These are phyloP conservation scores for Naganishia vishniacii DNA, from an alignment of 768 basidiomycete genomes.

Conservation along the genomic window DNA sequence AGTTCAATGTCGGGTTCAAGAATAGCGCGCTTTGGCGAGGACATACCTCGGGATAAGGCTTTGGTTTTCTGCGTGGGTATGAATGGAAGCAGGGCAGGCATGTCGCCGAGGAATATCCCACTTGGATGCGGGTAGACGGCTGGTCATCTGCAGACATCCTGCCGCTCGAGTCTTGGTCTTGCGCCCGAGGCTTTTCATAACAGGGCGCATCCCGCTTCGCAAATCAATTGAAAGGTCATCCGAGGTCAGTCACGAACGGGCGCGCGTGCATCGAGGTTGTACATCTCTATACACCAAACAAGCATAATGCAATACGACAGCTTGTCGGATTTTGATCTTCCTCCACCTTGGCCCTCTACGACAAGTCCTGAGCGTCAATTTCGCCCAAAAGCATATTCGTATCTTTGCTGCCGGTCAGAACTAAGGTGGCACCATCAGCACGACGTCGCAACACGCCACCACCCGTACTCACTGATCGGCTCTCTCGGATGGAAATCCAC, in stretches of 20 bases:
- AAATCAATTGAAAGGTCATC: too few relatives aligned
- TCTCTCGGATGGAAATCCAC: constrained; percentile 95
- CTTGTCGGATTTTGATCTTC: constrained; percentile 3
- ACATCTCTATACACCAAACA: background rate
- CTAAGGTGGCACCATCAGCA: constrained; percentile 49
- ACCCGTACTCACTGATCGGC: constrained; percentile 72
- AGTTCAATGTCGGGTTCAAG: constrained; percentile 86
- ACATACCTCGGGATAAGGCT: constrained; percentile 27
- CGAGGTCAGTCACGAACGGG: too few relatives aligned
- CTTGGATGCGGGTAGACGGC: too few relatives aligned
- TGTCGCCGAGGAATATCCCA: too few relatives aligned
- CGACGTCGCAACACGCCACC: background rate
- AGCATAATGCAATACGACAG: background rate
- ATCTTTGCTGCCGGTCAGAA: constrained; percentile 88
- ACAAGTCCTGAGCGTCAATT: constrained; percentile 56
- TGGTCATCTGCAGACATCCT: too few relatives aligned
- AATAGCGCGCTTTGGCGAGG: constrained; percentile 42
- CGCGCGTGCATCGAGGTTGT: too few relatives aligned
- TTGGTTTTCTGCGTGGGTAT: too few relatives aligned
- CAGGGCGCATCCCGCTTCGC: too few relatives aligned
- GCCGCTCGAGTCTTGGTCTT: too few relatives aligned
- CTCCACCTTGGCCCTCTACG: constrained; percentile 13
- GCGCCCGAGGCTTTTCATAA: too few relatives aligned
- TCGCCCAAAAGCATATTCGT: constrained; percentile 87
- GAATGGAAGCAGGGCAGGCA: too few relatives aligned